A percentile compares a stretch with the other conserved stretches of the same genome.
phyloP scores from a whole-genome alignment of 108 stramenopile species.

The Thalassiosira profunda region DNA sequence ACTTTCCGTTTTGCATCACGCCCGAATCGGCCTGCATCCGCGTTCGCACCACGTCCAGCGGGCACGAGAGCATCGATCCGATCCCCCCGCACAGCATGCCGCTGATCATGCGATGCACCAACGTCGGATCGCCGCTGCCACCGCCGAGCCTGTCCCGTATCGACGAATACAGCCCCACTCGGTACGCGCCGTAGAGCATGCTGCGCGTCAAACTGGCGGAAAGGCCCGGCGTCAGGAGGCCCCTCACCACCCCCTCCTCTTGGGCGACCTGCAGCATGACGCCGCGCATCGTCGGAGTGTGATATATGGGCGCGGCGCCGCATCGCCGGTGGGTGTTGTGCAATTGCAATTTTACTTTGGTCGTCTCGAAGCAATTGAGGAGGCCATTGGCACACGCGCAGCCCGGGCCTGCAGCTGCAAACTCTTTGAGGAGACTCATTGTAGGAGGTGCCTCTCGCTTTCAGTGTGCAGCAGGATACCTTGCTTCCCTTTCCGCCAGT shows the following conservation, averaged over 20 bases:
- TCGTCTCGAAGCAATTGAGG: slow-evolving; percentile 53
- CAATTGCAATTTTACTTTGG: slow-evolving; percentile 56
- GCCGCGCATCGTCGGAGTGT: slow-evolving; percentile 28
- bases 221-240: slow-evolving; percentile 47
- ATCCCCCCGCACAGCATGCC: slow-evolving; percentile 54
- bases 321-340: no score
- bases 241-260: slow-evolving; percentile 50
- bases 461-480: no score
- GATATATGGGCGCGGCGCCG: slow-evolving; percentile 37
- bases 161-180: slow-evolving; percentile 51
- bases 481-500: no score
- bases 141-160: slow-evolving; percentile 16
- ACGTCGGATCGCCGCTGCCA: background rate
- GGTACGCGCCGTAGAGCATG: slow-evolving; percentile 52
- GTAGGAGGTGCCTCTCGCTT: no score
- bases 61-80: slow-evolving; percentile 46
- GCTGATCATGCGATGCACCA: slow-evolving; percentile 27
- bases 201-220: slow-evolving; percentile 43
- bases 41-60: slow-evolving; percentile 56
- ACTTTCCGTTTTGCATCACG: slow-evolving; percentile 22
- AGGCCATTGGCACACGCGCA: slow-evolving; percentile 56
- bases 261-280: slow-evolving; percentile 51
- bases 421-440: slow-evolving; percentile 30
- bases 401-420: slow-evolving; percentile 49
- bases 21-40: slow-evolving; percentile 54